Evolutionary conservation across 1,284 basidiomycete species (phyloP).

Genomic region (Melampsora abietis-canadensis): DNA sequence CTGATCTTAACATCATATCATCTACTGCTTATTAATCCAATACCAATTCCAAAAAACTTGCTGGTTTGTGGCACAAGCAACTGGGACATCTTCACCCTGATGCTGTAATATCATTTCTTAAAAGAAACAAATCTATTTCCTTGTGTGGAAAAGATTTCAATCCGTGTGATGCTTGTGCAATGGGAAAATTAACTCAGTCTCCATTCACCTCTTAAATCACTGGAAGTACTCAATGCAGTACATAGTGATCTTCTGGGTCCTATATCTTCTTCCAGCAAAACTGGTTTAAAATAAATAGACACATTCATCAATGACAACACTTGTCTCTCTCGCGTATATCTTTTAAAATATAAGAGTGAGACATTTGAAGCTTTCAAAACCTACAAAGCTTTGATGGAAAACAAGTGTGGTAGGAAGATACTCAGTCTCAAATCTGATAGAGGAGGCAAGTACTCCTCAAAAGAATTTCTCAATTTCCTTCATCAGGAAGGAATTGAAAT

Average conservation of each 20-base stretch:
- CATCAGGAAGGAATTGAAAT: too few species aligned
- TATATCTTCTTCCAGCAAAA: not conserved
- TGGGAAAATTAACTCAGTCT: not conserved
- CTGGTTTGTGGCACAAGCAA: too few species aligned
- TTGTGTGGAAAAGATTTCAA: not conserved
- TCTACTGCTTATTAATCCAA: too few species aligned
- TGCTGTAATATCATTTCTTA: too few species aligned
- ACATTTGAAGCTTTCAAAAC: not conserved
- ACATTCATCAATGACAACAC: constrained; percentile 5
- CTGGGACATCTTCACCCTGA: too few species aligned
- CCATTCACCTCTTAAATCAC: not conserved
- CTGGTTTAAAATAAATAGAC: not conserved
- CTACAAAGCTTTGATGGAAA: constrained; percentile 6
- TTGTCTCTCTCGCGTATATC: not conserved
- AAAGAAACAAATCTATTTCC: too few species aligned
- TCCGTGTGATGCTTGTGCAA: constrained; percentile 5
- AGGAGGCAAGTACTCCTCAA: not conserved
- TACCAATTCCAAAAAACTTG: too few species aligned
- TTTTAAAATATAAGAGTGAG: not conserved
- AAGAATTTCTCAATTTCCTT: too few species aligned
- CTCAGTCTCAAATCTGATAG: constrained; percentile 8
- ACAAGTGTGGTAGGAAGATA: not conserved
- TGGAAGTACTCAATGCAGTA: not conserved
- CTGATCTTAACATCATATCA: not conserved
- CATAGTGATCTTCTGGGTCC: constrained; percentile 13